phyloP scores from a whole-genome alignment of 352 stramenopile genomes.

The Phytophthora pinifolia region DNA sequence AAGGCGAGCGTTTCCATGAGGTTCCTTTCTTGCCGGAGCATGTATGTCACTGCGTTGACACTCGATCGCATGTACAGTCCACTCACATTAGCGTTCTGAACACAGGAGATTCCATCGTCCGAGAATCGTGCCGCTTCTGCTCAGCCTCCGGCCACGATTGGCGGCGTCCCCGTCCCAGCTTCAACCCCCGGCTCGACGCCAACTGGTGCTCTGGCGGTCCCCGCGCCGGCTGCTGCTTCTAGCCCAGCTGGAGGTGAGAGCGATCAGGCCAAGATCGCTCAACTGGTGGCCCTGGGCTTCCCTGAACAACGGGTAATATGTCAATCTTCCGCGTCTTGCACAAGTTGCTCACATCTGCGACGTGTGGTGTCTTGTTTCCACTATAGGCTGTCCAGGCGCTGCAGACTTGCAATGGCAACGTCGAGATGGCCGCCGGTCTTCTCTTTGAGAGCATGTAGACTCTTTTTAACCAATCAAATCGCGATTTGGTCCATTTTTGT shows the following conservation, averaged over 20 bases:
- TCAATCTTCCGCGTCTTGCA: background rate
- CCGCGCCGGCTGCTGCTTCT: constrained; percentile 21
- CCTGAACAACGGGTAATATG: constrained; percentile 54
- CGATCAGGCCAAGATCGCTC: constrained; percentile 58
- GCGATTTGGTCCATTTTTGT: constrained; percentile 16
- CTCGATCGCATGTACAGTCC: background rate
- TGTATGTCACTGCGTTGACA: constrained; percentile 35
- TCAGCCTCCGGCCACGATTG: constrained; percentile 25
- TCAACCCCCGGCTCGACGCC: constrained; percentile 25
- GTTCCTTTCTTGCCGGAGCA: constrained; percentile 88
- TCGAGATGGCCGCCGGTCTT: constrained; percentile 79
- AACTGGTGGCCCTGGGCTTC: constrained; percentile 70
- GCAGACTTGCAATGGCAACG: constrained; percentile 71
- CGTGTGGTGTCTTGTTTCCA: constrained; percentile 23
- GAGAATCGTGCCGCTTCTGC: constrained; percentile 42
- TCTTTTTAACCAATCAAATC: constrained; percentile 22
- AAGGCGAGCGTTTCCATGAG: constrained; percentile 66
- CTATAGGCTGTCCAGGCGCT: constrained; percentile 63
- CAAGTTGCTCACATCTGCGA: constrained; percentile 13
- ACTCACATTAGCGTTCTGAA: constrained; percentile 5
- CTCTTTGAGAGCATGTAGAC: constrained; percentile 72
- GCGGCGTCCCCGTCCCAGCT: constrained; percentile 27
- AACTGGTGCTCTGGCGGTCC: constrained; percentile 9
- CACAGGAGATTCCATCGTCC: constrained; percentile 70
- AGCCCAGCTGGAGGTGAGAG: constrained; percentile 21